These are phyloP conservation scores for Alternaria burnsii DNA, from an alignment of 2,329 filamentous ascomycete species.

Conservation along the genomic window DNA sequence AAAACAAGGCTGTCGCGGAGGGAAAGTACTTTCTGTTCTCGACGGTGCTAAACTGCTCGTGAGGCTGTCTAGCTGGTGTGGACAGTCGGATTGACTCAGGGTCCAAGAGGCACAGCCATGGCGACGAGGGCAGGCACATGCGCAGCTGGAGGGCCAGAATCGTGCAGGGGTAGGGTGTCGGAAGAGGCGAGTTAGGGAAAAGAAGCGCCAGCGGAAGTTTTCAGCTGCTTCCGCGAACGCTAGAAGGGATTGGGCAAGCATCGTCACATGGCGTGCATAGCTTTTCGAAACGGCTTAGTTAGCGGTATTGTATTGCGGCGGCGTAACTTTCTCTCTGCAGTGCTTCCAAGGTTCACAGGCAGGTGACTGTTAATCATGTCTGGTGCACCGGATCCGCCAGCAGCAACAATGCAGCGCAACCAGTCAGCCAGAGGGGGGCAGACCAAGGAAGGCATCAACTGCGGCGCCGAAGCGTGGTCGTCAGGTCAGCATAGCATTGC, in stretches of 20 bases:
- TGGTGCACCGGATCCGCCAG: conserved; percentile 23
- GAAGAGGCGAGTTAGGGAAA: conserved; percentile 29
- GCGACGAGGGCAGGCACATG: conserved; percentile 31
- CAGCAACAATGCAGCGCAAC: conserved; percentile 1
- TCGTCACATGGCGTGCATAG: conserved; percentile 27
- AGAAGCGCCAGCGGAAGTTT: conserved; percentile 26
- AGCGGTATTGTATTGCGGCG: conserved; percentile 34
- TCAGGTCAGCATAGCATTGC: conserved; percentile 9
- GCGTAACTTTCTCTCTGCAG: conserved; percentile 15
- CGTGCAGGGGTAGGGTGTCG: conserved; percentile 23
- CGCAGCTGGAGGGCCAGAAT: conserved; percentile 23
- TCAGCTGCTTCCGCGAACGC: conserved; percentile 24
- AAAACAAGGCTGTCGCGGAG: conserved; percentile 13
- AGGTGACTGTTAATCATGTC: conserved; percentile 26
- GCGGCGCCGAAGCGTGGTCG: neutral
- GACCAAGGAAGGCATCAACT: neutral
- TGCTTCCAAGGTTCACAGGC: conserved; percentile 10
- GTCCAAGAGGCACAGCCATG: conserved; percentile 24
- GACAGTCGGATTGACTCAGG: conserved; percentile 19
- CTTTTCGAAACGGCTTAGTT: conserved; percentile 36
- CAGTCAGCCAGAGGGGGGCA: conserved; percentile 5
- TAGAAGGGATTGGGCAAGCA: conserved; percentile 1
- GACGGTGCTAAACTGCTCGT: conserved; percentile 12
- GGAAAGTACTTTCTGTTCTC: neutral
- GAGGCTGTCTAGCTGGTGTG: conserved; percentile 23